Evolutionary conservation across 192 early-diverging fungal species (phyloP), one percentile per base, ranked within the genome.

Genomic region (Funneliformis mosseae): DNA sequence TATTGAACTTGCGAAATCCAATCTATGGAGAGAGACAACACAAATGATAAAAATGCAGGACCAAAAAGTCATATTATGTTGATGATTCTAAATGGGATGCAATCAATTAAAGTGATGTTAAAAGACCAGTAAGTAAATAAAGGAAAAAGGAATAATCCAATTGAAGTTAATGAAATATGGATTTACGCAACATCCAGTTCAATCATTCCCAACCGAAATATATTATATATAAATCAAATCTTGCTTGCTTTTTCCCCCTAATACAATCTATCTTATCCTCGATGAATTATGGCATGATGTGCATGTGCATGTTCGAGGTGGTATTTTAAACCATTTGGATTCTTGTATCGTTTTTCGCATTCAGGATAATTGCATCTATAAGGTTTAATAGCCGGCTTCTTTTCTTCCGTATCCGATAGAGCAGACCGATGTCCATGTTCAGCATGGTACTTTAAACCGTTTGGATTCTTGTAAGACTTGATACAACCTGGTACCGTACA

Each of bases 381-480:
- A 5, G 93, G 93, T 83, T 94, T 94, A 28, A 85, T 82, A 27
- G 85, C 83, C 59, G 82, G 79, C n/a, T 88, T 89, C 43, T 87
- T 86, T 21, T 93, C 94, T 42, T 91, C 91, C 62, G 81, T 79
- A 10, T 85, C 85, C 39, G 84, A 82, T n/a, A 85, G 70, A 27
- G 79, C 50, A 27, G 84, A 81, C 83, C 93, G 93, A 83, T 99
- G 97, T 16, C 96, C 96, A 84, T 99, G 97, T 84, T 94, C 88
- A 84, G 96, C 92, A 86, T 99, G 97, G 88, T 99, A 99, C 85
- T 98, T 99, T 80, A 99, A 88, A 9, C 97, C 97, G 63, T 97
- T 97, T 43, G 97, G 96, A 83, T 99, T 99, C 86, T 99, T 99
- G 88, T 99, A 99, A 11, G 96, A 92, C 87, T 98, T 97, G 78